A percentile compares a stretch with the other conserved stretches of the same genome.
Conservation (phyloP, 2,329 filamentous ascomycete species). For the Trichoderma brevicompactum region DNA sequence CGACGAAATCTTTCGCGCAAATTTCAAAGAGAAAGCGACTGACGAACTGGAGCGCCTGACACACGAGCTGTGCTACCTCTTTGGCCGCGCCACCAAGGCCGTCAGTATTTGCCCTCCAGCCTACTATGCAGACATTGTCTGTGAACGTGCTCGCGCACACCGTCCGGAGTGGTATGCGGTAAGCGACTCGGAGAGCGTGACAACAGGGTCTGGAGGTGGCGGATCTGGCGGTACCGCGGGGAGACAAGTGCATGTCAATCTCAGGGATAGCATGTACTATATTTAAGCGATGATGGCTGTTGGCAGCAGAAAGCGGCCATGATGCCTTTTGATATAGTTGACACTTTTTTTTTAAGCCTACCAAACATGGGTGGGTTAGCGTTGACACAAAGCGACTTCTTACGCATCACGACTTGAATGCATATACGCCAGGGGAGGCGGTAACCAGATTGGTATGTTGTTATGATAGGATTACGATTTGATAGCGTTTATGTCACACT, state of each 20-base stretch:
- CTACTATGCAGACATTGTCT: slow-evolving; percentile 88
- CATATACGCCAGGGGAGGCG: no score
- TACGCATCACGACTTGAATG: no score
- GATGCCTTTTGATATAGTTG: neutral
- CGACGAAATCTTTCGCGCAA: slow-evolving; percentile 67
- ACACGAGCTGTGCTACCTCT: slow-evolving; percentile 81
- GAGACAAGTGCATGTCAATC: slow-evolving; percentile 46
- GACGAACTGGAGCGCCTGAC: slow-evolving; percentile 74
- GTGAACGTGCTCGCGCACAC: slow-evolving; percentile 75
- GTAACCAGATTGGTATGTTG: no score
- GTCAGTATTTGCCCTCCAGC: slow-evolving; percentile 86
- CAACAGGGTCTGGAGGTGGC: slow-evolving; percentile 28
- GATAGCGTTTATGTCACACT: no score
- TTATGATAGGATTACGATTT: no score
- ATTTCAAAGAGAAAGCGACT: slow-evolving; percentile 53
- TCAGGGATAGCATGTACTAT: slow-evolving; percentile 61
- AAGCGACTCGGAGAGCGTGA: slow-evolving; percentile 41
- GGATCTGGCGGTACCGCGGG: slow-evolving; percentile 21
- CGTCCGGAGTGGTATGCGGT: slow-evolving; percentile 65
- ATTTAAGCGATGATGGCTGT: slow-evolving; percentile 45
- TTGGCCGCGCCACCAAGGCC: slow-evolving; percentile 83
- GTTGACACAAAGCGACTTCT: no score
- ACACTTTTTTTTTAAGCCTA: neutral
- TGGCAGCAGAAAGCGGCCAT: neutral
- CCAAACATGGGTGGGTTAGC: neutral